A percentile compares a stretch with the other conserved stretches of the same genome.
These are phyloP conservation scores for Fusarium bulbicola DNA, from an alignment of 2,329 filamentous ascomycete species.

Conservation along the genomic window DNA sequence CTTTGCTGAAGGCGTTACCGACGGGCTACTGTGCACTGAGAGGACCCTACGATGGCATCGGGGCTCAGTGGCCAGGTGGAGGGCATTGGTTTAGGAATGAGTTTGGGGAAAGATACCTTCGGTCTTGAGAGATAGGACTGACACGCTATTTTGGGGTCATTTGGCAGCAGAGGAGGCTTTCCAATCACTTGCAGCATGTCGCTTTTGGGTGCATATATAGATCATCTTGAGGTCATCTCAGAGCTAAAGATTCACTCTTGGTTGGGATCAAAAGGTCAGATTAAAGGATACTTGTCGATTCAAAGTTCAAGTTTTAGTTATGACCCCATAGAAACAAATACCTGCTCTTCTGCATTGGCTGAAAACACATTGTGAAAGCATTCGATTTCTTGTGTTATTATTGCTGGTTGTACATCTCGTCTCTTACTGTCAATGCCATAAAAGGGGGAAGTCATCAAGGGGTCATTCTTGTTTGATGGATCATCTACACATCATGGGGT, in stretches of 20 bases:
- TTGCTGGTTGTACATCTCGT: background rate
- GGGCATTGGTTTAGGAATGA: background rate
- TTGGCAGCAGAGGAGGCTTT: background rate
- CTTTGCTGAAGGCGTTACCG: no score
- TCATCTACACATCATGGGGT: background rate
- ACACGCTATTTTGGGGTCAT: background rate
- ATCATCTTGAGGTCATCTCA: background rate
- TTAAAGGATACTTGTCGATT: background rate
- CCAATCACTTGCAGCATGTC: background rate
- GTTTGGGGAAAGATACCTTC: background rate
- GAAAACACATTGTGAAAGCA: background rate
- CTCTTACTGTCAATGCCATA: background rate
- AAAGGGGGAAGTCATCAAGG: background rate
- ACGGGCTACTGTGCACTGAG: background rate
- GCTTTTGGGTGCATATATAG: background rate
- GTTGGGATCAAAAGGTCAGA: background rate
- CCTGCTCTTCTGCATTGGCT: background rate
- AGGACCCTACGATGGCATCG: background rate
- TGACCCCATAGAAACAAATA: background rate
- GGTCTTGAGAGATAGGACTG: background rate
- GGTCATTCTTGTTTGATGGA: background rate
- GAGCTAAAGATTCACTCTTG: background rate
- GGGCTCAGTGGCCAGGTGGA: background rate
- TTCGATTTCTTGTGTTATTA: background rate
- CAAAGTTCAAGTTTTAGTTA: background rate